Conservation (phyloP, 768 basidiomycete species). For the Lentinula boryana region DNA sequence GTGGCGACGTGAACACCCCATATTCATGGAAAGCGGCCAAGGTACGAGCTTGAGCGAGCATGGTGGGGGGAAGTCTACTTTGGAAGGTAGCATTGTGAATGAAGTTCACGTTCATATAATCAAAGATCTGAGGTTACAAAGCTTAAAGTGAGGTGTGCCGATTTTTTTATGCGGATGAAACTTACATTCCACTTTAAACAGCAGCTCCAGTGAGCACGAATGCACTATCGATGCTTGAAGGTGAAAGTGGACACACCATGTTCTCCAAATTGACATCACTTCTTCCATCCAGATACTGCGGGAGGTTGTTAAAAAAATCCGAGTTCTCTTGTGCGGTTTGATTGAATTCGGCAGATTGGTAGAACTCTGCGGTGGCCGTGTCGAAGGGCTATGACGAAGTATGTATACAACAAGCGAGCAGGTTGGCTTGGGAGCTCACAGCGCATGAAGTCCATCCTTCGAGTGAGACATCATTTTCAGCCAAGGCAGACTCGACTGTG, state of each 20-base stretch:
- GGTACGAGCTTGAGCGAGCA: conserved; percentile 47
- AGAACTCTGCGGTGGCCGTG: conserved; percentile 43
- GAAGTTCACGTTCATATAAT: conserved; percentile 68
- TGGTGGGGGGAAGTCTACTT: conserved; percentile 36
- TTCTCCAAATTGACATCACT: conserved; percentile 42
- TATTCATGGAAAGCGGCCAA: conserved; percentile 75
- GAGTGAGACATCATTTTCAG: conserved; percentile 53
- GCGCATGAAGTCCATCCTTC: conserved; percentile 63
- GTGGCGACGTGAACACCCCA: conserved; percentile 51
- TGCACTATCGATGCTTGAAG: background rate
- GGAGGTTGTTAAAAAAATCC: conserved; percentile 41
- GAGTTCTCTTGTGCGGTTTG: conserved; percentile 37
- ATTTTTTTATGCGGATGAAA: too few species aligned
- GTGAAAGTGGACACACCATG: conserved; percentile 38
- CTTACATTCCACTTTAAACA: conserved; percentile 33
- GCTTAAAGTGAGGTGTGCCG: too few species aligned
- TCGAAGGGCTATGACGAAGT: conserved; percentile 35
- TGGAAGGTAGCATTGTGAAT: conserved; percentile 61
- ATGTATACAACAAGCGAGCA: background rate
- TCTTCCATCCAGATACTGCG: conserved; percentile 49
- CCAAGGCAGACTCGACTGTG: conserved; percentile 58
- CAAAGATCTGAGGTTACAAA: conserved; percentile 41
- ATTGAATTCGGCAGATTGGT: conserved; percentile 45
- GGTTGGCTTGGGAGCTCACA: conserved; percentile 24
- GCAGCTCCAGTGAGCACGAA: background rate